Evolutionary conservation across 2,329 filamentous ascomycete genomes (phyloP).

Genomic region (Colletotrichum acutatum): DNA sequence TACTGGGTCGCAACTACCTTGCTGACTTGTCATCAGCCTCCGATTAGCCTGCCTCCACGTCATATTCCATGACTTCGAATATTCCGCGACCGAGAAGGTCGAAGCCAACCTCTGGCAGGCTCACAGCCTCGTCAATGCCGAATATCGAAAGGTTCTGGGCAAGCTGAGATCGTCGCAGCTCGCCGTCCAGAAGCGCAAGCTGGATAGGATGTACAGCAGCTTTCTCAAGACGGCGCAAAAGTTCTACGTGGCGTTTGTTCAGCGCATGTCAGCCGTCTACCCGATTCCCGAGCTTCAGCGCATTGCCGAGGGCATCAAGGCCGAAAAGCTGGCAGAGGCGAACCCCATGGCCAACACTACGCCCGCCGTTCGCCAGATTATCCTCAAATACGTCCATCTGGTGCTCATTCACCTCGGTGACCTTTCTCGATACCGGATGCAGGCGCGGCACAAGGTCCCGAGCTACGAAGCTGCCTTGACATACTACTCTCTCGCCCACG

Average conservation of each 20-base stretch:
- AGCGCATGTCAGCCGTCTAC: slow-evolving; percentile 75
- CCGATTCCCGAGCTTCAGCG: slow-evolving; percentile 62
- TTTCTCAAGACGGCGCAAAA: slow-evolving; percentile 90
- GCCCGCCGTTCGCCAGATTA: slow-evolving; percentile 63
- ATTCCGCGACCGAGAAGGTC: slow-evolving; percentile 70
- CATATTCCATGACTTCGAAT: slow-evolving; percentile 78
- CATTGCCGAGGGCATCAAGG: slow-evolving; percentile 54
- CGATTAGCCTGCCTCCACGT: slow-evolving; percentile 77
- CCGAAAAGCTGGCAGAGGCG: slow-evolving; percentile 54
- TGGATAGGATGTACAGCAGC: slow-evolving; percentile 82
- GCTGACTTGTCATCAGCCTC: slow-evolving; percentile 59
- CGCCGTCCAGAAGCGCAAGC: slow-evolving; percentile 76
- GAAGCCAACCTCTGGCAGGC: slow-evolving; percentile 82
- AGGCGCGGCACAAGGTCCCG: slow-evolving; percentile 76
- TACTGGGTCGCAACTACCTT: neutral
- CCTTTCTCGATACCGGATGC: slow-evolving; percentile 84
- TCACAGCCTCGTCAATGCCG: slow-evolving; percentile 81
- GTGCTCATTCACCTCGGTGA: slow-evolving; percentile 91
- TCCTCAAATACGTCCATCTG: slow-evolving; percentile 81
- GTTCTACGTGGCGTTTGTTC: slow-evolving; percentile 89
- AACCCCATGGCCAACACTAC: slow-evolving; percentile 57
- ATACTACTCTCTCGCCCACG: slow-evolving; percentile 85
- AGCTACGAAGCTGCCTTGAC: slow-evolving; percentile 84
- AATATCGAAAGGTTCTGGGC: slow-evolving; percentile 78
- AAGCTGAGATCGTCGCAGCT: slow-evolving; percentile 63